Evolutionary conservation across 352 stramenopile genomes (phyloP), one percentile per base, ranked within the genome.

Genomic region (Elongisporangium anandrum): DNA sequence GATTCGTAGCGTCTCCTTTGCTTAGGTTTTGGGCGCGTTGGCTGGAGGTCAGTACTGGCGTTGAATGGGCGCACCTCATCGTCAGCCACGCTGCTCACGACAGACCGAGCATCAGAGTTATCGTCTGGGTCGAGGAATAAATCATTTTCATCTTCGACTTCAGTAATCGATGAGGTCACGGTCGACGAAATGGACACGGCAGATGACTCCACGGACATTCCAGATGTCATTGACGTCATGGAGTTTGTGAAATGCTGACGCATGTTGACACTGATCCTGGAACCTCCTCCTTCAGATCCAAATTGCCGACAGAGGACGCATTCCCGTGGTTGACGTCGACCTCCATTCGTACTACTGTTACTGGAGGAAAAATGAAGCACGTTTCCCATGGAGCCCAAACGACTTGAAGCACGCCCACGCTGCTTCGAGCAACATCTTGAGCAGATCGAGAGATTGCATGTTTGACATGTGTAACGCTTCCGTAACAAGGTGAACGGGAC

Each of bases 221-320:
- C 34, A 45, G 34, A 45, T 7, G 34, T 17, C 34, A 17, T 45
- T 16, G 34, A 45, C n/a, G 52, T 57, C 24, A 75, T 59, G 17
- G 66, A 65, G 38, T 52, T 70, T 3, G 64, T 64, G 22, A 80
- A 83, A 45, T 70, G 61, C 2, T 54, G 66, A 4, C 61, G 57
- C 50, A 74, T 66, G 59, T 66, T 61, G 53, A 68, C 49, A 59
- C 71, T 65, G 52, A 72, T 68, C 50, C 68, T 56, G 20, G 69
- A 66, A 26, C 19, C 22, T 1, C 39, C 62, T 29, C 45, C 61
- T 21, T 79, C 68, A 7, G 66, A 50, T 19, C 72, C 74, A 67
- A 87, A 91, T 52, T 87, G 77, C 26, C 54, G 63, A 64, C 81
- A 91, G 7, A 91, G 61, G 17, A 87, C 73, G 59, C 81, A 91